phyloP scores from a whole-genome alignment of 129 eudicot genomes.

The Pulicaria dysenterica region DNA sequence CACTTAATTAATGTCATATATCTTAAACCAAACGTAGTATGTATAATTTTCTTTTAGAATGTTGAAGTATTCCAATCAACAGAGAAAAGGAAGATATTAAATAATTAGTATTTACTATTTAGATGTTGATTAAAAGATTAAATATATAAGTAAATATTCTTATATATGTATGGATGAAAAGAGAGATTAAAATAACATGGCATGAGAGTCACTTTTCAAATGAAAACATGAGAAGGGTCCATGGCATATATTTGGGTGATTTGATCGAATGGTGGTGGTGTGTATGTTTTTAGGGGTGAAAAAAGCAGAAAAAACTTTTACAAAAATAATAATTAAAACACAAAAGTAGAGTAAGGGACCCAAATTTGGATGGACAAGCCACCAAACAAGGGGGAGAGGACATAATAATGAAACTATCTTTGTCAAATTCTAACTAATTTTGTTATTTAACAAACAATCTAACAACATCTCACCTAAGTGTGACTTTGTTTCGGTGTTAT shows the following conservation, averaged over 20 bases:
- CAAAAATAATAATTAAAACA: not conserved
- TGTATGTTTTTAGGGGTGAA: conserved; percentile 27
- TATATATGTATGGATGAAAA: not conserved
- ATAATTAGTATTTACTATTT: too few species aligned
- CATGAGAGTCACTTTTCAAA: not conserved
- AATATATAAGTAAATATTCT: too few species aligned
- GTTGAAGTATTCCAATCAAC: too few species aligned
- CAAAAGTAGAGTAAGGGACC: conserved; percentile 16
- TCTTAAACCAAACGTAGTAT: too few species aligned
- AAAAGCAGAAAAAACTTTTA: conserved; percentile 14
- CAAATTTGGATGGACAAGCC: conserved; percentile 36
- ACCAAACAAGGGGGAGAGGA: conserved; percentile 39
- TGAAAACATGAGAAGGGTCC: conserved; percentile 24
- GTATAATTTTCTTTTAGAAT: too few species aligned
- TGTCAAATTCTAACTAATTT: conserved; percentile 40
- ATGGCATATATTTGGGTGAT: conserved; percentile 13
- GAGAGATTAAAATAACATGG: too few species aligned
- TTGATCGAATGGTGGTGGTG: conserved; percentile 29
- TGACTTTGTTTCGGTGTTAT: conserved; percentile 21
- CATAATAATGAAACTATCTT: conserved; percentile 41
- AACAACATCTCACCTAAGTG: conserved; percentile 39
- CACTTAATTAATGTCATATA: too few species aligned
- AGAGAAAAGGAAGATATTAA: too few species aligned
- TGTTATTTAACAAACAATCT: conserved; percentile 30
- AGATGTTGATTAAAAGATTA: too few species aligned